These are phyloP conservation scores for Xylariaceae sp. DNA, from an alignment of 2,329 filamentous ascomycete species.

Conservation along the genomic window DNA sequence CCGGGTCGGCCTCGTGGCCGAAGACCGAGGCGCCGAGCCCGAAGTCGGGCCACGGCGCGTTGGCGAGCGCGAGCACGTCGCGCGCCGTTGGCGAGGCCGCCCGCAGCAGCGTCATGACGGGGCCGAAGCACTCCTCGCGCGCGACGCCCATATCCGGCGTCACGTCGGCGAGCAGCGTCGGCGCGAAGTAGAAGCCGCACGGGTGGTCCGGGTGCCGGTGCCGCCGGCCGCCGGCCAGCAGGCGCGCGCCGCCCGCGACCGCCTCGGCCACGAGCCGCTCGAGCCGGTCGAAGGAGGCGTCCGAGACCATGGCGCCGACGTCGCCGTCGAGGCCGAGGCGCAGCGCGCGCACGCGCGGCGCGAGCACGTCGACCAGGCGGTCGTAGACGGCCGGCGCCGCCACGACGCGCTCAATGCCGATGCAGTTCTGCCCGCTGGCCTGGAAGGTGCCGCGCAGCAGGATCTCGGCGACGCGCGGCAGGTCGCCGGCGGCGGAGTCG, in stretches of 20 bases:
- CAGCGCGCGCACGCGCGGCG: conserved; percentile 65
- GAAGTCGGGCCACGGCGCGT: conserved; percentile 66
- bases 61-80: conserved; percentile 70
- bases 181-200: conserved; percentile 82
- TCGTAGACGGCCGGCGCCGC: conserved; percentile 71
- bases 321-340: conserved; percentile 73
- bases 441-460: conserved; percentile 92
- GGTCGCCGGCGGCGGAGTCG: conserved; percentile 60
- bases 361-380: conserved; percentile 60
- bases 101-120: conserved; percentile 79
- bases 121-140: conserved; percentile 86
- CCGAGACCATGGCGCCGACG: conserved; percentile 84
- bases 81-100: conserved; percentile 50
- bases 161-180: conserved; percentile 87
- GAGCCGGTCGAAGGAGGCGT: conserved; percentile 64
- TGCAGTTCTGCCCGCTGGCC: conserved; percentile 93
- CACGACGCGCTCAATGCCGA: conserved; percentile 91
- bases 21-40: conserved; percentile 87
- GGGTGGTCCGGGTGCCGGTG: conserved; percentile 65
- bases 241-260: conserved; percentile 67
- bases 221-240: conserved; percentile 72
- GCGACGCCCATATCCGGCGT: conserved; percentile 80
- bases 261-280: conserved; percentile 73
- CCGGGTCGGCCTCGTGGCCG: conserved; percentile 54
- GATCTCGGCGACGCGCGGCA: conserved; percentile 69